Percentiles rank a stretch among this genome's conserved stretches.
Conservation (phyloP, 2,329 filamentous ascomycete genomes). For the Talaromyces sp. region DNA sequence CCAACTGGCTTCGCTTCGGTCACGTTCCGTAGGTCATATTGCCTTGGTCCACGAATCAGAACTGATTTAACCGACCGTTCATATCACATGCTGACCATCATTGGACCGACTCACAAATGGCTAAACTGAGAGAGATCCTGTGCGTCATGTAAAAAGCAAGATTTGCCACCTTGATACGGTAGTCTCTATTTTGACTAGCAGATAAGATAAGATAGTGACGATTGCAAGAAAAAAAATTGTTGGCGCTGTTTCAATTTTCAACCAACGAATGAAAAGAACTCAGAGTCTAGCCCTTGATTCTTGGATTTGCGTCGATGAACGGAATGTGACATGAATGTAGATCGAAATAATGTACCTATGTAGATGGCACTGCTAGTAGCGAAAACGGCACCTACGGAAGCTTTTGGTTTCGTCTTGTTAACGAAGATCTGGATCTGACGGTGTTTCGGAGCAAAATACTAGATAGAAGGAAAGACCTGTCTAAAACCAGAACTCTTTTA, state of each 20-base stretch:
- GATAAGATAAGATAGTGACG: not conserved
- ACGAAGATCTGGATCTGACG: not conserved
- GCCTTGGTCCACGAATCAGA: not conserved
- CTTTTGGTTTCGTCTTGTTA: not conserved
- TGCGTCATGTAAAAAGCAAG: constrained; percentile 1
- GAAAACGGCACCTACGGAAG: not conserved
- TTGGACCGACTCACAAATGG: not conserved
- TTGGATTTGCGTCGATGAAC: not conserved
- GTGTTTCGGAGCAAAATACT: not conserved
- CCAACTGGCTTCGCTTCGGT: not conserved
- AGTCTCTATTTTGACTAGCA: not conserved
- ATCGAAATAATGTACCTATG: not conserved
- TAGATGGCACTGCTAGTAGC: not conserved
- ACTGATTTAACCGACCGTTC: not conserved
- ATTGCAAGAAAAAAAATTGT: not conserved
- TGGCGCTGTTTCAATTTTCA: not conserved
- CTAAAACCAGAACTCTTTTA: not conserved
- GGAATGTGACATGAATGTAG: constrained; percentile 1
- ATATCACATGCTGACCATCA: not conserved
- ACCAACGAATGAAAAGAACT: not conserved
- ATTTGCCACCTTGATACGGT: constrained; percentile 6
- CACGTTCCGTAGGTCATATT: not conserved
- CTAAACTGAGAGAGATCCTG: not conserved
- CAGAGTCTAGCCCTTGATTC: not conserved
- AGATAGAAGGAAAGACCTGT: not conserved